Percentiles rank a stretch among this genome's conserved stretches.
Evolutionary conservation across 768 basidiomycete genomes (phyloP).

Genomic region (Boletus rufocinnamomeus): DNA sequence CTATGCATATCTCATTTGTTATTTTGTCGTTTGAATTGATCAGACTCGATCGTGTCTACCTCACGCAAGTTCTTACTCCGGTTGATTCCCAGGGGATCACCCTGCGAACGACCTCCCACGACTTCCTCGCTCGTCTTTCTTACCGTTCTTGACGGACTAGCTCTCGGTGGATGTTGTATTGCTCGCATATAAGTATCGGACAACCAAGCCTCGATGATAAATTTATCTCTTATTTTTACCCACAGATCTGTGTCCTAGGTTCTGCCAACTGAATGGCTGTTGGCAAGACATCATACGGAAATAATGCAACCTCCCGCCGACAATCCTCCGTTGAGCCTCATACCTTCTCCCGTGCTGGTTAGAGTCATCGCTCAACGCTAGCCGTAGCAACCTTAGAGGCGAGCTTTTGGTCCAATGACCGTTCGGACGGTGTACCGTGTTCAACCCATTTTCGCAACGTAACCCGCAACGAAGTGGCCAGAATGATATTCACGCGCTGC

Average conservation of each 20-base stretch:
- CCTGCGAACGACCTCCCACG: background rate
- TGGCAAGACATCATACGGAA: background rate
- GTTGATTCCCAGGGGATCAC: background rate
- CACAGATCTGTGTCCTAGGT: background rate
- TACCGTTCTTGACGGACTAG: background rate
- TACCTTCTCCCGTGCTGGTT: background rate
- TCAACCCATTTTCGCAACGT: background rate
- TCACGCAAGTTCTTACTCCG: background rate
- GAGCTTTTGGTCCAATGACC: background rate
- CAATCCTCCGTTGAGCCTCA: background rate
- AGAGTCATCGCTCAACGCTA: too few species aligned
- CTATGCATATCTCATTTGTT: conserved; percentile 9
- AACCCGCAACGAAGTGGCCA: background rate
- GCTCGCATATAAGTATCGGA: background rate
- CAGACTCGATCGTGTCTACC: conserved; percentile 4
- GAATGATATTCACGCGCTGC: conserved; percentile 12
- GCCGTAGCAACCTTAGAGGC: background rate
- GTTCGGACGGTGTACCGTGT: background rate
- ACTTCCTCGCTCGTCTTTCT: background rate
- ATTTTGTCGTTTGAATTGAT: conserved; percentile 9
- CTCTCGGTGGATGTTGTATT: conserved; percentile 1
- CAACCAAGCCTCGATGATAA: conserved; percentile 1
- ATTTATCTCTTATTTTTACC: conserved; percentile 2
- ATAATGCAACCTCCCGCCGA: background rate
- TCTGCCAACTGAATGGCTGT: background rate